phyloP scores from a whole-genome alignment of 257 asterid species.

The Solanum lycopersicoides region DNA sequence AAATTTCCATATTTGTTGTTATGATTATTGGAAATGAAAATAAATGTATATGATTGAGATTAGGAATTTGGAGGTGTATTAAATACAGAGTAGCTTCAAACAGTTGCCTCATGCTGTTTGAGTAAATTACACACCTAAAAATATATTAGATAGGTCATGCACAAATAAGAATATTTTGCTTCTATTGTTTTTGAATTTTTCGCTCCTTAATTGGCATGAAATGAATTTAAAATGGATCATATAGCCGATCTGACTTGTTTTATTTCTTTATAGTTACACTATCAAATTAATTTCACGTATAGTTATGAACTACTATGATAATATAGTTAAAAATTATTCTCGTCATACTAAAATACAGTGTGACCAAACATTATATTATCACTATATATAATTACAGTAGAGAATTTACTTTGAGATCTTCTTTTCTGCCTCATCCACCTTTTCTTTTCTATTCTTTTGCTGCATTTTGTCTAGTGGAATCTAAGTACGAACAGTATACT shows the following conservation, averaged over 20 bases:
- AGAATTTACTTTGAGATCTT: neutral
- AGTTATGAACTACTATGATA: neutral
- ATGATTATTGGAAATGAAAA: neutral
- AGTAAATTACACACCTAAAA: neutral
- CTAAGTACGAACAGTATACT: neutral
- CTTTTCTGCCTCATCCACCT: neutral
- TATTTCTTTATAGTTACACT: neutral
- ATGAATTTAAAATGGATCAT: neutral
- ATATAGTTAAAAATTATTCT: neutral
- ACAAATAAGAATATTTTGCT: neutral
- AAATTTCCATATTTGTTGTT: slow-evolving; percentile 11
- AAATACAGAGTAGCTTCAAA: neutral
- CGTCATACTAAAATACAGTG: neutral
- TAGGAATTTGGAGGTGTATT: neutral
- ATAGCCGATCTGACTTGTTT: neutral
- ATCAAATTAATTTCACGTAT: neutral
- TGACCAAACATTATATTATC: neutral
- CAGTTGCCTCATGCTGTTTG: neutral
- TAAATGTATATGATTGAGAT: neutral
- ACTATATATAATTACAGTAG: neutral
- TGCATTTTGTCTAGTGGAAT: neutral
- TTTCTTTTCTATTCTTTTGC: neutral
- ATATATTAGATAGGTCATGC: neutral
- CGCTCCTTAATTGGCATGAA: neutral
- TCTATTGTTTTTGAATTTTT: neutral